Evolutionary conservation across 495 filamentous ascomycete species (phyloP).

Genomic region (Podospora comata): DNA sequence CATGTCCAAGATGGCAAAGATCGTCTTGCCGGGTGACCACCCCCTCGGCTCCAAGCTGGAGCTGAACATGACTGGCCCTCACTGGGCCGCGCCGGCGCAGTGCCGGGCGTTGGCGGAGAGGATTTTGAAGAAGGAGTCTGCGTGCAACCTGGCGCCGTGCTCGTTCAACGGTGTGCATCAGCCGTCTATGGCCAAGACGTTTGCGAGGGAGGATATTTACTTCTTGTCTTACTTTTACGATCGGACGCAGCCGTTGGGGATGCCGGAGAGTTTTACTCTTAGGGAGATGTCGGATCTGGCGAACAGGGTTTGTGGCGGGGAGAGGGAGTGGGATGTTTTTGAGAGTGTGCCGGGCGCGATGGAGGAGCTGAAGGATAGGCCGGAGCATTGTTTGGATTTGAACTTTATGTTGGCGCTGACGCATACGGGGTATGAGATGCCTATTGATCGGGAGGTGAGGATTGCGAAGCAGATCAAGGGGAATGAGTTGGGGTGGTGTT

Average conservation of each 20-base stretch:
- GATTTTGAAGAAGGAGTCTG: constrained; percentile 81
- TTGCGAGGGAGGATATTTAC: constrained; percentile 86
- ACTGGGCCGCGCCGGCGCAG: constrained; percentile 68
- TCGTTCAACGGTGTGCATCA: constrained; percentile 98
- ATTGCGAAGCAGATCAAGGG: constrained; percentile 98
- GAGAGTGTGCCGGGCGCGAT: constrained; percentile 66
- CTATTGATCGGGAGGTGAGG: constrained; percentile 88
- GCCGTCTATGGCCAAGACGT: constrained; percentile 88
- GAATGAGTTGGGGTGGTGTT: constrained; percentile 96
- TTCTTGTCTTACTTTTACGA: constrained; percentile 98
- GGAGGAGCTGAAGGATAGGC: constrained; percentile 69
- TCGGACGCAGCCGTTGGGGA: constrained; percentile 83
- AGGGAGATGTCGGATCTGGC: constrained; percentile 82
- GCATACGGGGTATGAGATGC: constrained; percentile 98
- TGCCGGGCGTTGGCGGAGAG: constrained; percentile 88
- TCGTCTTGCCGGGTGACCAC: constrained; percentile 62
- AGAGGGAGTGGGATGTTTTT: constrained; percentile 75
- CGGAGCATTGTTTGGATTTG: constrained; percentile 89
- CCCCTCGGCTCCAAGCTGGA: constrained; percentile 56
- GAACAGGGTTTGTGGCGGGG: constrained; percentile 76
- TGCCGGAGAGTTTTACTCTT: constrained; percentile 92
- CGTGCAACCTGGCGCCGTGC: constrained; percentile 81
- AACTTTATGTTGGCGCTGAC: constrained; percentile 91
- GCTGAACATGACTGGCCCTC: constrained; percentile 88
- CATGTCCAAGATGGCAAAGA: constrained; percentile 63